Base-by-base conservation (phyloP, 495 filamentous ascomycete genomes). In the Penicillium ucsense region DNA sequence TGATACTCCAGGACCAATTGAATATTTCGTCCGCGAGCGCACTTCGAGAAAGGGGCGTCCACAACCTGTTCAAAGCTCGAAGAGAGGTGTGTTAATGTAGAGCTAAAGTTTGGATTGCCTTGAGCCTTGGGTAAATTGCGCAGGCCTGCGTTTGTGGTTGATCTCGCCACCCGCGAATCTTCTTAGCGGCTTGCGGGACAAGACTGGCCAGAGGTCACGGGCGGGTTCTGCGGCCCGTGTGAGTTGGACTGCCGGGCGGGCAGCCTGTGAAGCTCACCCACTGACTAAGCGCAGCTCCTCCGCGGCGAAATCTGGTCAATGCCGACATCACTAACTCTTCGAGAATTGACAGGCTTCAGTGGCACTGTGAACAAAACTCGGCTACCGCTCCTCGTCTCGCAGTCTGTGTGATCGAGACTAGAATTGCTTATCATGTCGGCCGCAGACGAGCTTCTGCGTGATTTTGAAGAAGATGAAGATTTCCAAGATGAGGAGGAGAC, bases 391-490 rank as follows among this genome's bases (percentile, higher is more conserved):
- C 10, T 33, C 20, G 33, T 35, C 43, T 35, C 27, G n/a, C 9
- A 27, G 7, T 7, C 38, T 11, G 3, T 30, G 1, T 5, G 31
- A 6, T 8, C n/a, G 20, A 20, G 20, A 20, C 20, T 20, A 20
- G 20, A 20, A 20, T 20, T 2, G 20, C 20, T 39, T 55, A 66
- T 31, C 36, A 73, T 73, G 70, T 73, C 70, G 3, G 67, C 61
- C 42, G 70, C 67, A 3, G 70, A 72, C 50, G 70, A 73, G 31
- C 67, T 73, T 6, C 40, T 73, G 53, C 64, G 70, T 49, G 70
- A 73, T 55, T 71, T 73, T 30, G 70, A 70, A 47, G 60, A 63
- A 39, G 68, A 71, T 9, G 59, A 66, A 31, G 64, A 66, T 38
- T 49, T 64, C 31, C 54, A 66, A 8, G 51, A 54, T 35, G 49